A percentile compares a stretch with the other conserved stretches of the same genome.
Evolutionary conservation across 768 basidiomycete genomes (phyloP).

Genomic region (Mrakia hoshinonis): DNA sequence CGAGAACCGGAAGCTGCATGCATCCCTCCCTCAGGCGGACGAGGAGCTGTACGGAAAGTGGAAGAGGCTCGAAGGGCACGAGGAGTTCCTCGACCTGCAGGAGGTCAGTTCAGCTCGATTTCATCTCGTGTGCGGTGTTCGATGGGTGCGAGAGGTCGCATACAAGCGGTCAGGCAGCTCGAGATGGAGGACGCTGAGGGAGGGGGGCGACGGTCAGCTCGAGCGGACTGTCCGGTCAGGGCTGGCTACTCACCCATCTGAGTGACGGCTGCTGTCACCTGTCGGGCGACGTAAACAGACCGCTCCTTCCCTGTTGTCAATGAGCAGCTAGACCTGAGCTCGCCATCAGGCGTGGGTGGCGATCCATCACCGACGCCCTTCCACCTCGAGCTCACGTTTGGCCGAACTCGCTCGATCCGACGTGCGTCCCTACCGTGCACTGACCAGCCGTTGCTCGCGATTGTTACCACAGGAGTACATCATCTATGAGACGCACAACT

Average conservation of each 20-base stretch:
- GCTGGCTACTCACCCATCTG: no score
- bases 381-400: no score
- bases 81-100: slow-evolving; percentile 70
- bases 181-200: neutral
- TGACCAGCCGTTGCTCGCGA: neutral
- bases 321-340: neutral
- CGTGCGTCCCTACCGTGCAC: neutral
- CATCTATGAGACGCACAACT: slow-evolving; percentile 95
- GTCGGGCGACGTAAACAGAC: neutral
- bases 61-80: slow-evolving; percentile 88
- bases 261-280: neutral
- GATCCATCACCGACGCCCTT: neutral
- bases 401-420: neutral
- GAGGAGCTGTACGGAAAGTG: slow-evolving; percentile 96
- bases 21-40: slow-evolving; percentile 61
- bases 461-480: slow-evolving; percentile 76
- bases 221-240: no score
- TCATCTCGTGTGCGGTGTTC: neutral
- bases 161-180: neutral
- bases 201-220: no score
- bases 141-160: neutral
- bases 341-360: neutral
- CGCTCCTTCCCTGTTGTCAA: neutral
- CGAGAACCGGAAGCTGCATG: slow-evolving; percentile 78
- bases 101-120: slow-evolving; percentile 36